A percentile compares a stretch with the other conserved stretches of the same genome.
Conservation (phyloP, 306 rosid genomes). For the Trifolium fragiferum region DNA sequence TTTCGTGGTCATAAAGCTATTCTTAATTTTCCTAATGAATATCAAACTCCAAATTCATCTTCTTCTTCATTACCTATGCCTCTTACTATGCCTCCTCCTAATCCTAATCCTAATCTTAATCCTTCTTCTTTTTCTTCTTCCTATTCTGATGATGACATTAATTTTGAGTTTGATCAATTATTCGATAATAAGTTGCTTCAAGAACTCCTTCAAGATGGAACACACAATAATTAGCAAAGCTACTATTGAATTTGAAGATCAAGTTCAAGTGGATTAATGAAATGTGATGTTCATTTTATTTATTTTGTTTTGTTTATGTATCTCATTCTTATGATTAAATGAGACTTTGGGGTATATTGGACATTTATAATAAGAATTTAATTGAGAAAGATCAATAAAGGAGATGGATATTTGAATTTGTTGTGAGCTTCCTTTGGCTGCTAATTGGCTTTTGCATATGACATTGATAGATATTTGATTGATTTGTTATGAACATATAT, state of each 20-base stretch:
- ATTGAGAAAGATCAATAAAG: background rate
- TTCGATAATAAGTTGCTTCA: conserved; percentile 73
- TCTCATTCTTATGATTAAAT: conserved; percentile 1
- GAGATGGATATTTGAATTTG: background rate
- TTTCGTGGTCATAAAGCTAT: conserved; percentile 85
- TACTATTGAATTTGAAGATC: background rate
- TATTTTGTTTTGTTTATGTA: conserved; percentile 1
- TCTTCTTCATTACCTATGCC: conserved; percentile 41
- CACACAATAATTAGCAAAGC: background rate
- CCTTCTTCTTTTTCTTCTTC: conserved; percentile 33
- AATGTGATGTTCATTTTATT: background rate
- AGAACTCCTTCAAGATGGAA: conserved; percentile 63
- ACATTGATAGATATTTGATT: no score
- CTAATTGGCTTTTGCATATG: no score
- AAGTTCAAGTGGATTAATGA: background rate
- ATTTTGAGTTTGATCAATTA: conserved; percentile 63
- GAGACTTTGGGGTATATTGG: background rate
- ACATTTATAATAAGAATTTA: background rate
- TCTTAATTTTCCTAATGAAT: conserved; percentile 85
- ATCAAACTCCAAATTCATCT: conserved; percentile 43
- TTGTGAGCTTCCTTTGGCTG: background rate
- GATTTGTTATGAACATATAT: no score
- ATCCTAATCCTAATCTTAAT: background rate
- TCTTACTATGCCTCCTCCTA: background rate
- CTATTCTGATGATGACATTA: conserved; percentile 13